Evolutionary conservation across 2,329 filamentous ascomycete species (phyloP).

Genomic region (Aspergillus alliaceus): DNA sequence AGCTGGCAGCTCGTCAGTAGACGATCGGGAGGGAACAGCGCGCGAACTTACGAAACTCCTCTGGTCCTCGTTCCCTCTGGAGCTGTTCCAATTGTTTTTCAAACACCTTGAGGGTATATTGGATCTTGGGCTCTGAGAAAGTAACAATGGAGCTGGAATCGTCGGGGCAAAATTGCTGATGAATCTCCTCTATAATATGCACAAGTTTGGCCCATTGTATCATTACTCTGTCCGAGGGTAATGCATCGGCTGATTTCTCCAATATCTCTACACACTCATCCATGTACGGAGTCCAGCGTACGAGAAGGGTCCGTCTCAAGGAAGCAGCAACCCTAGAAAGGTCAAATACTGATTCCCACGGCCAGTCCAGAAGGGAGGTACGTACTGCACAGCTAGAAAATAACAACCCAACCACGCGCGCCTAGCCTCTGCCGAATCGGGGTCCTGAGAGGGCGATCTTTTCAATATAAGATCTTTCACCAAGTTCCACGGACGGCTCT

Average conservation of each 20-base stretch:
- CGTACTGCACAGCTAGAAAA: slow-evolving; percentile 58
- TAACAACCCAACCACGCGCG: slow-evolving; percentile 63
- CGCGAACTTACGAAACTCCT: slow-evolving; percentile 56
- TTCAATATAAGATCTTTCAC: slow-evolving; percentile 42
- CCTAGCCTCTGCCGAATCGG: slow-evolving; percentile 57
- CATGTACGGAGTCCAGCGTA: slow-evolving; percentile 64
- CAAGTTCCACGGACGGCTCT: slow-evolving; percentile 32
- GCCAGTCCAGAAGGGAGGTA: background rate
- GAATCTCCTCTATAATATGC: slow-evolving; percentile 67
- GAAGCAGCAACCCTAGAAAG: slow-evolving; percentile 56
- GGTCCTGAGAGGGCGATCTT: slow-evolving; percentile 40
- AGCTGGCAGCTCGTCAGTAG: slow-evolving; percentile 42
- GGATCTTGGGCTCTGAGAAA: slow-evolving; percentile 63
- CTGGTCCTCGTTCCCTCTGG: slow-evolving; percentile 53
- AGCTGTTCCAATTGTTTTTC: slow-evolving; percentile 65
- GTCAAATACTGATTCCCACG: background rate
- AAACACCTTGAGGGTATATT: slow-evolving; percentile 64
- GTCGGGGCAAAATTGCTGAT: slow-evolving; percentile 65
- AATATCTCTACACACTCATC: slow-evolving; percentile 61
- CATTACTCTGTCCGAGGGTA: slow-evolving; percentile 57
- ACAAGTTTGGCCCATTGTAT: slow-evolving; percentile 60
- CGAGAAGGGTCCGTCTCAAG: slow-evolving; percentile 57
- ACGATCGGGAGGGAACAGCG: background rate
- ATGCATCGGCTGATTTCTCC: slow-evolving; percentile 55
- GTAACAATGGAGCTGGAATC: slow-evolving; percentile 56